Evolutionary conservation across 768 basidiomycete genomes (phyloP).

Genomic region (Rhodocollybia butyracea): DNA sequence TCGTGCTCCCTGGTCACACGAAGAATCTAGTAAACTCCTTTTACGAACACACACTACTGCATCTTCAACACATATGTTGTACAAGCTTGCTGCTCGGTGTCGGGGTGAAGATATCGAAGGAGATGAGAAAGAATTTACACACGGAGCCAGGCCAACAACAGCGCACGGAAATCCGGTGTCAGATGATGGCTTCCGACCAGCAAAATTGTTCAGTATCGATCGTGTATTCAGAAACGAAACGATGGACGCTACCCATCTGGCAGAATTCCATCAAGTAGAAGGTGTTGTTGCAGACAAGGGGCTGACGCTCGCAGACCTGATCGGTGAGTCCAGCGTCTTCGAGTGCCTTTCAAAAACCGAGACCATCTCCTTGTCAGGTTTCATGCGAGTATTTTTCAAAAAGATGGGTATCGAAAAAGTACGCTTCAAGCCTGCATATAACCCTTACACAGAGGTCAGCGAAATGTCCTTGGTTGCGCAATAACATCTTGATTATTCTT

Average conservation of each 20-base stretch:
- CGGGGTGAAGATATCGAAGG: conserved; percentile 52
- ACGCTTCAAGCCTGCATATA: conserved; percentile 98
- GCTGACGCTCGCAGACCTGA: conserved; percentile 91
- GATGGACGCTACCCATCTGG: conserved; percentile 96
- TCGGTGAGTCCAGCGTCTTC: conserved; percentile 53
- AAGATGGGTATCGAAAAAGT: conserved; percentile 96
- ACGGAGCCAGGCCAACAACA: conserved; percentile 30
- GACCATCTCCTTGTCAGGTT: conserved; percentile 49
- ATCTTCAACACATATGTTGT: conserved; percentile 90
- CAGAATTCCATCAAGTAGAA: conserved; percentile 99
- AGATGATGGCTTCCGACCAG: conserved; percentile 82
- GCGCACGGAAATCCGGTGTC: conserved; percentile 19
- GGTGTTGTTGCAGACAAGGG: conserved; percentile 95
- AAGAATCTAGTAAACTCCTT: conserved; percentile 88
- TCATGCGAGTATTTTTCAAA: conserved; percentile 97
- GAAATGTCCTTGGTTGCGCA: not conserved
- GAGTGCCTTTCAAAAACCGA: not conserved
- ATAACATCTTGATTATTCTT: not conserved
- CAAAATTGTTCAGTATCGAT: conserved; percentile 96
- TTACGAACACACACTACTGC: conserved; percentile 97
- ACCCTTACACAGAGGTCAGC: conserved; percentile 93
- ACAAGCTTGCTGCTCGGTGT: conserved; percentile 84
- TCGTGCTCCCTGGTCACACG: conserved; percentile 91
- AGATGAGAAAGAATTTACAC: conserved; percentile 39
- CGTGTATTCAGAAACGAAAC: conserved; percentile 99